Conservation (phyloP, 345 rosid species). For the Cardamine resedifolia region DNA sequence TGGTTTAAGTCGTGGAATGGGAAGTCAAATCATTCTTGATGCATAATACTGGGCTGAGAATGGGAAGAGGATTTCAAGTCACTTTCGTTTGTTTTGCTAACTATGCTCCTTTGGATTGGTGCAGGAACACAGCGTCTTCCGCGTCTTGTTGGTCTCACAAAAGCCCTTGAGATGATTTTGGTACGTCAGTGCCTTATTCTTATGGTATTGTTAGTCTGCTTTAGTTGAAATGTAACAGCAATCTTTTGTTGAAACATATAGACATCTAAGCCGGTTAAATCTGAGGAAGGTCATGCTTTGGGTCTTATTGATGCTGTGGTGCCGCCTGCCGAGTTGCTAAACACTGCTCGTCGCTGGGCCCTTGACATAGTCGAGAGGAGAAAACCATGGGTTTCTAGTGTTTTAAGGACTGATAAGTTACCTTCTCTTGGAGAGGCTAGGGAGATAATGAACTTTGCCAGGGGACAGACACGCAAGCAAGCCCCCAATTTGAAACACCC, state of each 20-base stretch:
- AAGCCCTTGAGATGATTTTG: conserved; percentile 97
- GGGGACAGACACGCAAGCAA: conserved; percentile 64
- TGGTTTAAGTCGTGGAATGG: not conserved
- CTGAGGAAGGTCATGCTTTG: conserved; percentile 65
- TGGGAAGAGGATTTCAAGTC: conserved; percentile 2
- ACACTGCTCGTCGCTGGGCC: conserved; percentile 82
- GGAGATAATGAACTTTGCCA: conserved; percentile 81
- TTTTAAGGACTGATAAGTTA: conserved; percentile 74
- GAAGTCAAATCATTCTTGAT: not conserved
- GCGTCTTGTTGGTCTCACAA: conserved; percentile 93
- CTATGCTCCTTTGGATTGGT: conserved; percentile 38
- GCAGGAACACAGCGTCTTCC: conserved; percentile 99
- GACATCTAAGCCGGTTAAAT: conserved; percentile 83
- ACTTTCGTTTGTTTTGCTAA: not conserved
- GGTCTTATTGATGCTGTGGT: conserved; percentile 87
- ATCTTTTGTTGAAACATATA: conserved; percentile 28
- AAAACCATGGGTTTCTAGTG: conserved; percentile 84
- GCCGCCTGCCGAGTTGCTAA: conserved; percentile 60
- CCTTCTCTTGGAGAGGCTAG: conserved; percentile 89
- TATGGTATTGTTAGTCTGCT: conserved; percentile 17
- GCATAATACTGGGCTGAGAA: not conserved
- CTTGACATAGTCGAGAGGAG: conserved; percentile 66
- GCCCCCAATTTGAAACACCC: conserved; percentile 90
- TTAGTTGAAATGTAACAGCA: conserved; percentile 1
- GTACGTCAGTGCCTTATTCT: conserved; percentile 44